Conservation (phyloP, 148 eudicot genomes). For the Cornus suecica region DNA sequence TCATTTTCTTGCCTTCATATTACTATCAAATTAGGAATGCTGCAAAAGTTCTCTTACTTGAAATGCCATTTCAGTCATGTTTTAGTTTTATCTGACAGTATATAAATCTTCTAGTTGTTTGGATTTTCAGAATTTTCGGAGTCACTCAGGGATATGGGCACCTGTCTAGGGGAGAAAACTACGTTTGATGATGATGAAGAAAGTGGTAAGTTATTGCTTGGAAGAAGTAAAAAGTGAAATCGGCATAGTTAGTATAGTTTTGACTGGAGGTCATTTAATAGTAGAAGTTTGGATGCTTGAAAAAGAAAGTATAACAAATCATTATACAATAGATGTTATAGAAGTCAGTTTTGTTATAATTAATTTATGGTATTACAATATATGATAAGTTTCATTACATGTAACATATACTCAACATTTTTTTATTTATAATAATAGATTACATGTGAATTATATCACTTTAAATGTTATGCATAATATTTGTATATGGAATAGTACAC, state of each 20-base stretch:
- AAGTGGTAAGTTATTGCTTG: constrained; percentile 49
- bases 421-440: too few species aligned
- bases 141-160: constrained; percentile 86
- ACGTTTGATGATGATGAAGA: constrained; percentile 58
- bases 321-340: not conserved
- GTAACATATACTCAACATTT: not conserved
- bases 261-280: not conserved
- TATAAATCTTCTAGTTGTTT: constrained; percentile 9
- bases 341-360: too few species aligned
- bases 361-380: too few species aligned
- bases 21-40: too few species aligned
- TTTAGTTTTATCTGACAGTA: not conserved
- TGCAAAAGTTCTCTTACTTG: too few species aligned
- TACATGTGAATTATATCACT: too few species aligned
- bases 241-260: not conserved
- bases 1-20: not conserved
- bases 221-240: not conserved
- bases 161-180: constrained; percentile 76
- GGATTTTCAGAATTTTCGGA: constrained; percentile 80
- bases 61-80: not conserved
- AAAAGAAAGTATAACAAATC: not conserved
- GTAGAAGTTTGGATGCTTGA: not conserved
- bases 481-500: too few species aligned
- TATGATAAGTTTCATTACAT: not conserved
- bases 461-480: too few species aligned